Evolutionary conservation across 2,329 filamentous ascomycete species (phyloP).

Genomic region (Helminthosporium solani): DNA sequence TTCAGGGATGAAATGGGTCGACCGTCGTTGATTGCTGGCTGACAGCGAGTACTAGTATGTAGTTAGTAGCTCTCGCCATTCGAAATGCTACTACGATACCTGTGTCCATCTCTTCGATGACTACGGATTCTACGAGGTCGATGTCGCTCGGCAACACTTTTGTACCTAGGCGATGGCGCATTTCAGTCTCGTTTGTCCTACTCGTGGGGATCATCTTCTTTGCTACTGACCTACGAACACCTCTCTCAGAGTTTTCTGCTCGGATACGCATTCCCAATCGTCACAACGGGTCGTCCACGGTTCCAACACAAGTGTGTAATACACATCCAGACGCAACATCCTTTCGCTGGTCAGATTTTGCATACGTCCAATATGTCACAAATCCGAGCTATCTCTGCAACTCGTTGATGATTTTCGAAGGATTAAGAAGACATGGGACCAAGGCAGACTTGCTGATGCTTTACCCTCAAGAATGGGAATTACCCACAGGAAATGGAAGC

Average conservation of each 20-base stretch:
- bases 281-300: not conserved
- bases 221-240: not conserved
- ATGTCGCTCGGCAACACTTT: not conserved
- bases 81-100: too few relatives aligned
- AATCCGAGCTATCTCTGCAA: slow-evolving; percentile 36
- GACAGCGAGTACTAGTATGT: too few relatives aligned
- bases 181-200: not conserved
- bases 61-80: too few relatives aligned
- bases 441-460: slow-evolving; percentile 17
- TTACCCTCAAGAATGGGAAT: slow-evolving; percentile 13
- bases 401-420: slow-evolving; percentile 42
- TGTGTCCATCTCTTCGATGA: too few relatives aligned
- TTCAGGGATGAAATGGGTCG: too few relatives aligned
- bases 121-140: too few relatives aligned
- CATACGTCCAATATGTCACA: slow-evolving; percentile 40
- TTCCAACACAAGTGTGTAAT: not conserved
- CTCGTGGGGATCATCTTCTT: not conserved
- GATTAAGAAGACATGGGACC: slow-evolving; percentile 34
- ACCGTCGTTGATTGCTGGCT: too few relatives aligned
- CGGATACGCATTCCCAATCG: not conserved
- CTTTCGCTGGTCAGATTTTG: slow-evolving; percentile 25
- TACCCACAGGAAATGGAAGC: slow-evolving; percentile 2
- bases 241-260: not conserved
- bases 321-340: not conserved
- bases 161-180: not conserved